Evolutionary conservation across 768 basidiomycete genomes (phyloP), one percentile per base, ranked within the genome.

Genomic region (Lentinula edodes): DNA sequence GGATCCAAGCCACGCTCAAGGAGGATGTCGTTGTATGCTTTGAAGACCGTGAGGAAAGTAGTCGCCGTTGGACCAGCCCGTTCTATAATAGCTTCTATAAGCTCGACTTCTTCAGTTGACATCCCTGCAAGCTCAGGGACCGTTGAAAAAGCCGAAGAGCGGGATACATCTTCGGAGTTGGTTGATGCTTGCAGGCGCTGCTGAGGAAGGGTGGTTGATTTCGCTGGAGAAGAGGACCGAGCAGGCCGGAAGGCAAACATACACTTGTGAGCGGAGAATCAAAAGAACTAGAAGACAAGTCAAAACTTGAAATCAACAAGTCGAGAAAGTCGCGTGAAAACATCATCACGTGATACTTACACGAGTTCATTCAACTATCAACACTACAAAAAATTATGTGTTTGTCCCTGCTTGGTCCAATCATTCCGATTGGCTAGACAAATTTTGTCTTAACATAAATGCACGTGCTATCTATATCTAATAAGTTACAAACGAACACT

Each of bases 11-110:
- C 88, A 2, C 86, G 81, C 65, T 90, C 88, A 61, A 82, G 80
- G 23, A 94, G 74, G 20, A 93, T 83, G 61, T 90, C 86, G 67
- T 87, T 90, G 73, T 95, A 94, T 0, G 91, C 89, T 69, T 90
- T 91, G 78, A 92, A 87, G n/a, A 93, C 83, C 5, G 84, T 82
- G 42, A 91, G 78, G 68, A 93, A 93, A 0, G 89, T 89, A 4
- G 89, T 89, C 15, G 90, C 88, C 8, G 79, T 74, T 7, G 83
- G 76, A 5, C 87, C 80, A 46, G 89, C 90, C 57, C 87, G 85
- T 61, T 76, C 69, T 32, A 95, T 84, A 12, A 95, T 88, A 23
- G 84, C 82, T 64, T 93, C 89, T 50, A 95, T 77, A 65, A 94
- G 80, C 51, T 84, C 79, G 63, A 93, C 78, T 67, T 94, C 89